Percentiles rank a stretch among this genome's conserved stretches.
phyloP scores from a whole-genome alignment of 2,329 filamentous ascomycete species.

The Westerdykella ornata region DNA sequence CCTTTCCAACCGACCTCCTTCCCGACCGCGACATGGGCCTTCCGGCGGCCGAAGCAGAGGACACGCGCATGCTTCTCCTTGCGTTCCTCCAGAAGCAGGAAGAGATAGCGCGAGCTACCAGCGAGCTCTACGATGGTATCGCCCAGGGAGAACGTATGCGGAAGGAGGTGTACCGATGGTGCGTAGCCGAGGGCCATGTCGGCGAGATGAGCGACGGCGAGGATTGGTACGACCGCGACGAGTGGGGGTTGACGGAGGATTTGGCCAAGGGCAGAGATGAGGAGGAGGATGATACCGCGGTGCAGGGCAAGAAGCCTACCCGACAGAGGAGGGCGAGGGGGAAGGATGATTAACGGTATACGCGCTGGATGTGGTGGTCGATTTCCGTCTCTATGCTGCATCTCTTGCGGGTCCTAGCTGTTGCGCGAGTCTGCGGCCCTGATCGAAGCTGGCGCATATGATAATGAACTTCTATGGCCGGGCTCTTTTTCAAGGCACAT shows the following conservation, averaged over 20 bases:
- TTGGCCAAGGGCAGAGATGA: constrained; percentile 78
- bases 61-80: constrained; percentile 65
- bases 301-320: constrained; percentile 45
- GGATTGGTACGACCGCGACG: constrained; percentile 80
- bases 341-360: constrained; percentile 29
- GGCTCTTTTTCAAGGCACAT: too few species aligned
- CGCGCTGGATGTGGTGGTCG: too few species aligned
- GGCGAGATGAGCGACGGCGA: constrained; percentile 81
- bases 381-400: too few species aligned
- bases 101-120: constrained; percentile 66
- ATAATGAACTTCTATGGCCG: too few species aligned
- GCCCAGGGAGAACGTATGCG: constrained; percentile 66
- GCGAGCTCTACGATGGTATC: constrained; percentile 62
- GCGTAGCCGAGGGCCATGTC: constrained; percentile 69
- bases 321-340: constrained; percentile 35
- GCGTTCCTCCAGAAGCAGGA: constrained; percentile 81
- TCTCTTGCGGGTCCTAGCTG: too few species aligned
- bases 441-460: too few species aligned
- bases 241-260: constrained; percentile 68
- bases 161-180: constrained; percentile 65
- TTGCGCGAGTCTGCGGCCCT: too few species aligned
- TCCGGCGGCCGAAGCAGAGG: constrained; percentile 67
- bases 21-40: constrained; percentile 66
- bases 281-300: constrained; percentile 59
- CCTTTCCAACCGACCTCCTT: constrained; percentile 55